phyloP scores from a whole-genome alignment of 306 rosid species.

The Hippophae rhamnoides region DNA sequence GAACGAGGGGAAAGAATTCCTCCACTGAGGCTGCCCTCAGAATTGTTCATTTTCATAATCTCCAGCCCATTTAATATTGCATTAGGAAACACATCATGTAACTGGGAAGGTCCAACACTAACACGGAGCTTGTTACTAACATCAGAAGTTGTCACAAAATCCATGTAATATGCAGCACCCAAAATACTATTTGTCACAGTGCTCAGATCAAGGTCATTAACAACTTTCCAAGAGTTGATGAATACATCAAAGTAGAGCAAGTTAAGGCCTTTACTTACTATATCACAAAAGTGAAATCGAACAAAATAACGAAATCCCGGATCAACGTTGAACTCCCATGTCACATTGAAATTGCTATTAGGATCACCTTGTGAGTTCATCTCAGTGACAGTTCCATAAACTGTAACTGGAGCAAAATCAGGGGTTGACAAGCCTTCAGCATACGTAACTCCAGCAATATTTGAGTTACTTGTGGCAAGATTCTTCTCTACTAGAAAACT shows the following conservation, averaged over 20 bases:
- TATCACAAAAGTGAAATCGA: constrained; percentile 80
- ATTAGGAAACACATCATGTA: constrained; percentile 37
- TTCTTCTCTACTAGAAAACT: constrained; percentile 32
- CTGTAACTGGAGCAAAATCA: constrained; percentile 49
- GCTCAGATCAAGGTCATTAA: constrained; percentile 44
- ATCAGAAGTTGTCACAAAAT: constrained; percentile 32
- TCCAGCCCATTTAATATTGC: constrained; percentile 91
- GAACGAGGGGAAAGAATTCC: constrained; percentile 14
- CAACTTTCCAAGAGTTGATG: constrained; percentile 40
- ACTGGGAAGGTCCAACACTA: constrained; percentile 59
- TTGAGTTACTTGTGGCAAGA: constrained; percentile 33
- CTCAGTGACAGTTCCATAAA: constrained; percentile 61
- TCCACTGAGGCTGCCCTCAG: constrained; percentile 58
- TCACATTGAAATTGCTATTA: constrained; percentile 52
- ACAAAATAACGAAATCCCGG: constrained; percentile 67
- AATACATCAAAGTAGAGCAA: constrained; percentile 70
- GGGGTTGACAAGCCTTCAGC: constrained; percentile 34
- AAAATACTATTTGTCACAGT: constrained; percentile 3
- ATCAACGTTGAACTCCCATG: constrained; percentile 71
- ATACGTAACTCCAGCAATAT: constrained; percentile 45
- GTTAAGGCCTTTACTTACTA: constrained; percentile 44
- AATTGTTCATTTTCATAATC: constrained; percentile 79
- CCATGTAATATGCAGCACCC: constrained; percentile 50
- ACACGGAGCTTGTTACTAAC: constrained; percentile 33
- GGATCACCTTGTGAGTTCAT: constrained; percentile 48